phyloP scores from a whole-genome alignment of 257 asterid genomes.

The Rubia yunnanensis region DNA sequence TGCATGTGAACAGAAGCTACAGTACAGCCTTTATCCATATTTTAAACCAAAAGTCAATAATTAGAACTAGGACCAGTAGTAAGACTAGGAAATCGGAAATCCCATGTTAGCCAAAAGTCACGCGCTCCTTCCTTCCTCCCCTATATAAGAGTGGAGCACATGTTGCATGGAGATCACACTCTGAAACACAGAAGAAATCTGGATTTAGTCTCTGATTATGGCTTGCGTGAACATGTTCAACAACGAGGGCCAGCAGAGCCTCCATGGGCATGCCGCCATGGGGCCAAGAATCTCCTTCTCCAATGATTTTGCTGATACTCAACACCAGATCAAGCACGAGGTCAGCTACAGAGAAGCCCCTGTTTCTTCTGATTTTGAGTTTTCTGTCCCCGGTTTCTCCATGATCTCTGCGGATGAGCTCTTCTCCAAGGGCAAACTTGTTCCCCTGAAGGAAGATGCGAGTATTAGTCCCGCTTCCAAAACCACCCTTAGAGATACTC shows the following conservation, averaged over 20 bases:
- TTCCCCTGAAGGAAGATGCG: conserved; percentile 35
- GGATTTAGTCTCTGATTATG: conserved; percentile 25
- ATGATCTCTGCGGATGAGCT: conserved; percentile 74
- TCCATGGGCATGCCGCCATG: conserved; percentile 30
- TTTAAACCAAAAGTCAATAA: conserved; percentile 4
- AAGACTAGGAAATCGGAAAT: neutral
- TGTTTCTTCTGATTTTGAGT: conserved; percentile 69
- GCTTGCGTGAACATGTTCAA: conserved; percentile 69
- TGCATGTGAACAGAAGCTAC: conserved; percentile 1
- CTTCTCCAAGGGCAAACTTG: conserved; percentile 59
- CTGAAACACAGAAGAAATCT: conserved; percentile 3
- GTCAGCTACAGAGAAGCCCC: conserved; percentile 73
- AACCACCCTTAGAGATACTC: conserved; percentile 65
- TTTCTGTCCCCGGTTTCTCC: conserved; percentile 37
- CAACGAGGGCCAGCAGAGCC: conserved; percentile 49
- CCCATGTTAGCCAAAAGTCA: neutral
- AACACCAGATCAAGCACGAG: conserved; percentile 41
- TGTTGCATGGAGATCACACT: conserved; percentile 9
- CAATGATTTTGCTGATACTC: conserved; percentile 58
- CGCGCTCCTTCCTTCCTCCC: neutral
- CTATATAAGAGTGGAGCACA: conserved; percentile 29
- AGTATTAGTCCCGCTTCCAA: conserved; percentile 22
- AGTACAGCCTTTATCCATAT: neutral
- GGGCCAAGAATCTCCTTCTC: conserved; percentile 91
- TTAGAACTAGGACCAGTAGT: neutral